Evolutionary conservation across 495 filamentous ascomycete species (phyloP), one percentile per base, ranked within the genome.

Genomic region (Viridothelium virens): DNA sequence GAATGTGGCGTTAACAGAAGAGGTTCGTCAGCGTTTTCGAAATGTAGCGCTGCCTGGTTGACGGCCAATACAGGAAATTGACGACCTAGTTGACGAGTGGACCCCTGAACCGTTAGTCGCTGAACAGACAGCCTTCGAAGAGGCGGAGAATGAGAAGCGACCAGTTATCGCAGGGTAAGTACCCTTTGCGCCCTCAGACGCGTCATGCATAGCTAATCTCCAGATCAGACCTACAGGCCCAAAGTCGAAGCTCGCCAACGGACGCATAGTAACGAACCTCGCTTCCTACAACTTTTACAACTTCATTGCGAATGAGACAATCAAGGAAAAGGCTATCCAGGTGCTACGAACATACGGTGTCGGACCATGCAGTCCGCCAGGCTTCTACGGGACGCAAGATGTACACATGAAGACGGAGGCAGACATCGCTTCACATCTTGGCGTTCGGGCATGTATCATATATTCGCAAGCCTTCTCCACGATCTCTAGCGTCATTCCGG

Each of bases 351-450:
- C 87, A 66, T 97, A 99, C 71, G 94, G 94, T 50, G 95, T 97
- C 44, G 94, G 94, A 31, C 92, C 94, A 63, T 99, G 94, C 77
- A 92, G 92, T 41, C 94, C 94, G 2, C 93, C 94, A 14, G 91
- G 93, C 44, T 99, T 99, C 79, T 99, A 99, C 79, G 94, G 92
- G 63, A 97, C 90, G 34, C 95, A 99, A 74, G 94, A 99, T 78
- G 92, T 99, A 25, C 95, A 99, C 76, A 91, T 97, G 85, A 91
- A 93, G 79, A 90, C 90, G 2, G 95, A 99, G 76, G 87, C 90
- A 48, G 92, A 99, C 76, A 91, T 99, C 74, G 91, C 94, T 2
- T 82, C 87, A 31, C 94, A 89, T 76, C 76, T 99, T 14, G 94
- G 94, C 9, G 87, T 89, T 18, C 84, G 91, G 41, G 87, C 87